Evolutionary conservation across 768 basidiomycete species (phyloP).

Genomic region (Brasilioporus rufonigricans): DNA sequence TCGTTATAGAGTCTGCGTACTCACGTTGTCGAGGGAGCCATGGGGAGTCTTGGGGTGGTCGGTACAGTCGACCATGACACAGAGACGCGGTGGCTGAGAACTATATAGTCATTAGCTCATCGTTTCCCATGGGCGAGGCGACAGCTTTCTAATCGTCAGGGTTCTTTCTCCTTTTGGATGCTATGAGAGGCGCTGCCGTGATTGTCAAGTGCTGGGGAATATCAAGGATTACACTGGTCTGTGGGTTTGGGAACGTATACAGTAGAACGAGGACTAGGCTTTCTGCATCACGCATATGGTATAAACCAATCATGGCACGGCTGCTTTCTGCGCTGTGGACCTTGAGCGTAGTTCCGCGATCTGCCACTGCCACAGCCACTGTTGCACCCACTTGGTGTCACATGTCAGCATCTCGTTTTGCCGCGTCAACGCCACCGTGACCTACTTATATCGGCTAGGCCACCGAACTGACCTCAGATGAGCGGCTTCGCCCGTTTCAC

Average conservation of each 20-base stretch:
- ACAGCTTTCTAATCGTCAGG: background rate
- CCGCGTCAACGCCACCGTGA: no score
- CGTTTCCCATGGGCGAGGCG: conserved; percentile 18
- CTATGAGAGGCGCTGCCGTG: background rate
- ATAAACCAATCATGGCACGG: no score
- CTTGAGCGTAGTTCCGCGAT: no score
- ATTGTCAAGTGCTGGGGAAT: background rate
- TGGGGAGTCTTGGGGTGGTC: conserved; percentile 39
- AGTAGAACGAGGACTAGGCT: no score
- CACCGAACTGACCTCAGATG: background rate
- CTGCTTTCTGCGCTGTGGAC: no score
- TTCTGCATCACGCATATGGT: no score
- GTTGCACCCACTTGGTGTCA: background rate
- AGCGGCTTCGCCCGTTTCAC: background rate
- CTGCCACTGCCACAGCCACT: background rate
- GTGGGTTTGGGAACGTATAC: no score
- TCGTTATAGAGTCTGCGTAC: conserved; percentile 24
- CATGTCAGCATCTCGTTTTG: no score
- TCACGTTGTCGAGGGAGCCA: conserved; percentile 55
- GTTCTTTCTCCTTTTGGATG: background rate
- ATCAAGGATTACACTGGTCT: background rate
- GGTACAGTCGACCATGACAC: conserved; percentile 2
- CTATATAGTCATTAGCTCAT: conserved; percentile 37
- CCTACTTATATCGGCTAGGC: no score
- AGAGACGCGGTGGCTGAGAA: conserved; percentile 36